A percentile compares a stretch with the other conserved stretches of the same genome.
These are phyloP conservation scores for Oryza nivara DNA, from an alignment of 176 grass and related monocot genomes.

Conservation along the genomic window DNA sequence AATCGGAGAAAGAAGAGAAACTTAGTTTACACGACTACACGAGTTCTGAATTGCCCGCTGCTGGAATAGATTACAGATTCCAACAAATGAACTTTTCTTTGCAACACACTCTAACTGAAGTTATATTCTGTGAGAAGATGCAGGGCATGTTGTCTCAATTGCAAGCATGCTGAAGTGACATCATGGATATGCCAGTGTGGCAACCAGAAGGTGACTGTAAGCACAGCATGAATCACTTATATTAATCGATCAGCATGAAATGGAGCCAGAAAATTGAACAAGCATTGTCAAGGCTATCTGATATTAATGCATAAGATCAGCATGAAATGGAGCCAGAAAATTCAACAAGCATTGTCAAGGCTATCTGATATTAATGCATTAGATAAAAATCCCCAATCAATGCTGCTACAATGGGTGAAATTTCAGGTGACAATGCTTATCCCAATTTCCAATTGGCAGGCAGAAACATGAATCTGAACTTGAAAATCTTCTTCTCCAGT, in stretches of 20 bases:
- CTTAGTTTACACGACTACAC: slow-evolving; percentile 38
- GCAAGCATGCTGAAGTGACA: not conserved
- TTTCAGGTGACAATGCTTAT: not conserved
- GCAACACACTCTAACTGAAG: slow-evolving; percentile 4
- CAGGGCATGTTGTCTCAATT: not conserved
- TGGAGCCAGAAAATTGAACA: not conserved
- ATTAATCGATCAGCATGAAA: not conserved
- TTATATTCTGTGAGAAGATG: not conserved
- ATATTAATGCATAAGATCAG: too few species aligned
- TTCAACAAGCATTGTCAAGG: too few species aligned
- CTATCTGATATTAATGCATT: not conserved
- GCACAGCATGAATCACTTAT: not conserved
- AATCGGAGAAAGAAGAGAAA: slow-evolving; percentile 15
- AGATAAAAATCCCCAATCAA: not conserved
- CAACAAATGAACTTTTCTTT: slow-evolving; percentile 20
- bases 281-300: too few species aligned
- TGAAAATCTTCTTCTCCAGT: not conserved
- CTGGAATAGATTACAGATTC: slow-evolving; percentile 6
- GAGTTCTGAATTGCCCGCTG: slow-evolving; percentile 9
- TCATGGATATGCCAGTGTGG: not conserved
- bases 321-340: not conserved
- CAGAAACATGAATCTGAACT: not conserved
- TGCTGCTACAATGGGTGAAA: not conserved
- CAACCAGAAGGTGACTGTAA: not conserved
- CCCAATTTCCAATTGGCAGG: not conserved